Base-by-base conservation (phyloP, 208 protist genomes). In the Trypanosoma avium region DNA sequence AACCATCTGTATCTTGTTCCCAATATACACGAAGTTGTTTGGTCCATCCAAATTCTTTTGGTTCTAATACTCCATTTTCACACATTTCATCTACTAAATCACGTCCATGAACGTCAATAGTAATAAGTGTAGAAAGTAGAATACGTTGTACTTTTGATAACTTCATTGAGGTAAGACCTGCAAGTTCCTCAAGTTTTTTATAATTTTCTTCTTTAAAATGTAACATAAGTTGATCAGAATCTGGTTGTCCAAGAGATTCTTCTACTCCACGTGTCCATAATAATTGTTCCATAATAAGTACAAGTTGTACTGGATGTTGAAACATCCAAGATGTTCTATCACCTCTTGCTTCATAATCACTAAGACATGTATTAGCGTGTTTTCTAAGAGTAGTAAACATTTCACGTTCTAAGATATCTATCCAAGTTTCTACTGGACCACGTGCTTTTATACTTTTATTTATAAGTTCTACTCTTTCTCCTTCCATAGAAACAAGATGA, bases 21-120 rank as follows among this genome's bases (percentile, higher is more conserved):
- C 98, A 99, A 77, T 99, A 98, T 54, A 94, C 98, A 33, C 98
- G 93, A 54, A 99, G 86, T 74, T 98, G 97, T 79, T 98, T 98
- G 57, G 95, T 95, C 97, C 97, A 99, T 33, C 91, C 94, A 76
- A 99, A 99, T 48, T 98, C 95, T 42, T 81, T 84, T 8, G 81
- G 69, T 27, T 81, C 75, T 13, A 79, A 47, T 19, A 98, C 92
- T 10, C 79, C 77, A 64, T 82, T 95, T 40, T 94, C 88, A 60
- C 87, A 95, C 90, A 99, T 96, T 46, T 92, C 78, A 33, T 94
- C 81, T 15, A 98, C 83, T 35, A 99, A 84, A 65, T 99, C 98
- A 64, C 98, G 86, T 15, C 95, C 94, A 75, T 99, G 97, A 24
- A 99, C 98, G 61, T 99, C 97, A 40, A 98, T 97, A 22, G 97